Percentiles rank a stretch among this genome's conserved stretches.
Conservation (phyloP, 768 basidiomycete genomes). For the Clitopilus passeckerianus region DNA sequence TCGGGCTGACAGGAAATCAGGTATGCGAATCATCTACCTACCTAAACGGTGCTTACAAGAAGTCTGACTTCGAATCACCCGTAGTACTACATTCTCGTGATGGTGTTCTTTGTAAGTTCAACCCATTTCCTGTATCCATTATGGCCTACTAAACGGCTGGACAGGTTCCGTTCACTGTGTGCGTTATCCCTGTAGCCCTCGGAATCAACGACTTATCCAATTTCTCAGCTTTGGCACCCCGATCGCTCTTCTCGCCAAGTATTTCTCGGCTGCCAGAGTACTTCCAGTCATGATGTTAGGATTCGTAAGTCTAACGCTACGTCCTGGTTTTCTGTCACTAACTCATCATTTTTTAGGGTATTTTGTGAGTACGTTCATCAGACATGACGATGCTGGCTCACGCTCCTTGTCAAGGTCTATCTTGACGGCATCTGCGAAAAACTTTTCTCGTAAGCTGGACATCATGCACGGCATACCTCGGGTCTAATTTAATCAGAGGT, state of each 20-base stretch:
- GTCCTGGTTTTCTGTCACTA: background rate
- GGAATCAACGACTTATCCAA: background rate
- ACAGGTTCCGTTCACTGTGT: constrained; percentile 42
- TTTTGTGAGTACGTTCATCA: background rate
- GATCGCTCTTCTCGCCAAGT: constrained; percentile 41
- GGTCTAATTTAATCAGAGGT: constrained; percentile 23
- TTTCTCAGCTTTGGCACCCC: constrained; percentile 39
- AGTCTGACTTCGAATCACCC: background rate
- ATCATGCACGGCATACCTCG: background rate
- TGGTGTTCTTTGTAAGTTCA: constrained; percentile 37
- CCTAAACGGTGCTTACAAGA: constrained; percentile 6
- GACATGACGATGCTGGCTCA: background rate
- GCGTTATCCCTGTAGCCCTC: constrained; percentile 7
- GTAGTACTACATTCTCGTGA: constrained; percentile 44
- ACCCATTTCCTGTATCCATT: background rate
- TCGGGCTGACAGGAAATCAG: too few relatives aligned
- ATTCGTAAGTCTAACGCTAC: constrained; percentile 29
- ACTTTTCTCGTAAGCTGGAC: constrained; percentile 32
- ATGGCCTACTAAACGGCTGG: background rate
- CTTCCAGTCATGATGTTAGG: constrained; percentile 46
- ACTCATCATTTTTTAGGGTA: background rate
- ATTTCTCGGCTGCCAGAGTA: constrained; percentile 40
- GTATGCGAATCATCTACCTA: too few relatives aligned
- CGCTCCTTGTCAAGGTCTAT: constrained; percentile 28
- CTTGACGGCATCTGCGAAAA: constrained; percentile 37